phyloP scores from a whole-genome alignment of 768 basidiomycete genomes.

The Glaciozyma antarctica region DNA sequence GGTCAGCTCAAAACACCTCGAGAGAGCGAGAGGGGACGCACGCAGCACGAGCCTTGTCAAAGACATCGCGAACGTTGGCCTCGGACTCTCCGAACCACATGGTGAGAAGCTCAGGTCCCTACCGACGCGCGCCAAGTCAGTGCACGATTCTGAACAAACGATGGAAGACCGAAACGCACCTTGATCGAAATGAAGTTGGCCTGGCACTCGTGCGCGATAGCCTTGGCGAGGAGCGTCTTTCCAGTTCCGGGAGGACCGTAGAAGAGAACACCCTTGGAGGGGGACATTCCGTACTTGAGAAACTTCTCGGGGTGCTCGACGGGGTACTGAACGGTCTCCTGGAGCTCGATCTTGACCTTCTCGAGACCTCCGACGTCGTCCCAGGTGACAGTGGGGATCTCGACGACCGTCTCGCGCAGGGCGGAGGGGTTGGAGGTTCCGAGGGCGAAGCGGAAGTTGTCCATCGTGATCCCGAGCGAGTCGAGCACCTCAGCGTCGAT shows the following conservation, averaged over 20 bases:
- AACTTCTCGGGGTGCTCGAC: conserved; percentile 99
- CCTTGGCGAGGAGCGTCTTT: conserved; percentile 97
- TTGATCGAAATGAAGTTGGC: conserved; percentile 99
- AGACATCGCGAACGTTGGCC: conserved; percentile 97
- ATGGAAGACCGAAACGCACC: conserved; percentile 41
- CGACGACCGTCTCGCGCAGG: conserved; percentile 96
- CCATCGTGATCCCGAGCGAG: conserved; percentile 98
- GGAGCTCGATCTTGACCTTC: conserved; percentile 97
- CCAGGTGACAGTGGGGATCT: conserved; percentile 97
- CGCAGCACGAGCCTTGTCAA: conserved; percentile 98
- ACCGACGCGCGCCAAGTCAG: background rate
- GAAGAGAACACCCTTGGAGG: conserved; percentile 98
- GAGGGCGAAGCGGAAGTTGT: conserved; percentile 99
- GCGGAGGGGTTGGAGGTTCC: conserved; percentile 97
- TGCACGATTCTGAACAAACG: conserved; percentile 4
- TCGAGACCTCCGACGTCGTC: conserved; percentile 99
- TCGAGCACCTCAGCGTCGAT: conserved; percentile 99
- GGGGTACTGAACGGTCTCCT: conserved; percentile 99
- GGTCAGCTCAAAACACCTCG: background rate
- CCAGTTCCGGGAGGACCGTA: conserved; percentile 99
- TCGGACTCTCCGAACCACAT: conserved; percentile 99
- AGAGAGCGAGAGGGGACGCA: background rate
- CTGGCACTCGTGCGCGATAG: conserved; percentile 98
- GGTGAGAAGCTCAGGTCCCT: conserved; percentile 92
- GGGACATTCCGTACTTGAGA: conserved; percentile 99